Base-by-base conservation (phyloP, 73 alveolate genomes). In the Blepharisma stoltei region DNA sequence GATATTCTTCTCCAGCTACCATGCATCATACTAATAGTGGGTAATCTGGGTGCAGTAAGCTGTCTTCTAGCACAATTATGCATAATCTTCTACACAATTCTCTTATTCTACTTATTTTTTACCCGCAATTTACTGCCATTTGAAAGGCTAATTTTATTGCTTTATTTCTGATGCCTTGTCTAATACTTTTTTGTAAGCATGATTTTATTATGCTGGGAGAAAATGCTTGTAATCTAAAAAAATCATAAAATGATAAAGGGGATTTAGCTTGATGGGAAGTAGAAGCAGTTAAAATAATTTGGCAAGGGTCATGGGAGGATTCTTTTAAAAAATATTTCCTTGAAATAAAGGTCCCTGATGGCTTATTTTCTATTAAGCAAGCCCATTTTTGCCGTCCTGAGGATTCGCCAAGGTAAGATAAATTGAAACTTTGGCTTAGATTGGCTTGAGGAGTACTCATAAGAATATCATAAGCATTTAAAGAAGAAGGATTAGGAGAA, bases 21-120 rank as follows among this genome's bases (percentile, higher is more conserved):
- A 60, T 60, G 46, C 73, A 60, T 47, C 73, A 60, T 2, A 60
- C 73, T 8, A 60, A 38, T 25, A 60, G 5, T 14, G 73, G 73
- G 73, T 14, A 60, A 25, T 60, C 73, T 18, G 38, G 38, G 5
- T 60, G 73, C 23, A 60, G 23, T 18, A 14, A 20, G 23, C 46
- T 60, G 5, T 60, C 73, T 60, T 60, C 73, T 20, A 60, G 45
- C 18, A 60, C 73, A 18, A 60, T 60, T 9, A 60, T 38, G 46
- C 73, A 60, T 14, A 60, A 38, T 60, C 73, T 60, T 60, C 73
- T 60, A 14, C 46, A 8, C 11, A 60, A 25, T 60, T 60, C 73
- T 52, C 23, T 52, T 52, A 52, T 52, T 14, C 66, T 52, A 52
- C 23, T 1, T 52, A 52, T 52, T 8, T 14, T 9, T 60, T 60